Conservation (phyloP, 2,329 filamentous ascomycete species). For the Trichophyton rubrum region DNA sequence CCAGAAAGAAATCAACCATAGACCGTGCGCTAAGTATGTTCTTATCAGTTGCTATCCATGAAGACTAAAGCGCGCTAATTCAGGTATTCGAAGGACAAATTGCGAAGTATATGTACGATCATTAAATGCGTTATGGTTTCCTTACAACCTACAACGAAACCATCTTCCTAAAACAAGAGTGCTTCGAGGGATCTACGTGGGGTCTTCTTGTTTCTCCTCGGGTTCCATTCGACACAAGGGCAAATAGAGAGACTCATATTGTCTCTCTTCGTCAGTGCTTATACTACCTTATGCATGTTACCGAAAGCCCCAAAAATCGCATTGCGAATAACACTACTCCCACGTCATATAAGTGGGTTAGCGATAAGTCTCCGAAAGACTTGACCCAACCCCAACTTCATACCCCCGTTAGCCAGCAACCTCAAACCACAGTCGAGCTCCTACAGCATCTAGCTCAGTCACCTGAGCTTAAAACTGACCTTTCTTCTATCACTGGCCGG, state of each 20-base stretch:
- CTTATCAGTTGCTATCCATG: not conserved
- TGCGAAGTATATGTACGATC: conserved; percentile 7
- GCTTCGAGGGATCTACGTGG: not conserved
- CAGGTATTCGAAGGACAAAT: conserved; percentile 3
- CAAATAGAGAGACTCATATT: not conserved
- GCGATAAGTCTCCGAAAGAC: not conserved
- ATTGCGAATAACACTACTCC: not conserved
- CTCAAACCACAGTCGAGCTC: too few species aligned
- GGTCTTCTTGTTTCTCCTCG: too few species aligned
- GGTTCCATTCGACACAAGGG: not conserved
- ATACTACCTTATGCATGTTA: not conserved
- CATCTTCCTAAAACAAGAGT: conserved; percentile 6
- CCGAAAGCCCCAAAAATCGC: not conserved
- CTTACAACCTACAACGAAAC: conserved; percentile 7
- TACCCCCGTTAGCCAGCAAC: too few species aligned
- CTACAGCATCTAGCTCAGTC: too few species aligned
- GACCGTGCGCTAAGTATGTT: conserved; percentile 1
- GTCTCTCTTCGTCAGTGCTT: not conserved
- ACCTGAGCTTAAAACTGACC: too few species aligned
- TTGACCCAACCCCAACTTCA: not conserved
- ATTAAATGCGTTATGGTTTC: conserved; percentile 7
- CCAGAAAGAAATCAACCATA: too few species aligned
- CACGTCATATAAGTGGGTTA: not conserved
- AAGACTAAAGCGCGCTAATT: not conserved
- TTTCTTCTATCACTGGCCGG: too few species aligned